A percentile compares a stretch with the other conserved stretches of the same genome.
Conservation (phyloP, 352 stramenopile species). For the Globisporangium spiculum region DNA sequence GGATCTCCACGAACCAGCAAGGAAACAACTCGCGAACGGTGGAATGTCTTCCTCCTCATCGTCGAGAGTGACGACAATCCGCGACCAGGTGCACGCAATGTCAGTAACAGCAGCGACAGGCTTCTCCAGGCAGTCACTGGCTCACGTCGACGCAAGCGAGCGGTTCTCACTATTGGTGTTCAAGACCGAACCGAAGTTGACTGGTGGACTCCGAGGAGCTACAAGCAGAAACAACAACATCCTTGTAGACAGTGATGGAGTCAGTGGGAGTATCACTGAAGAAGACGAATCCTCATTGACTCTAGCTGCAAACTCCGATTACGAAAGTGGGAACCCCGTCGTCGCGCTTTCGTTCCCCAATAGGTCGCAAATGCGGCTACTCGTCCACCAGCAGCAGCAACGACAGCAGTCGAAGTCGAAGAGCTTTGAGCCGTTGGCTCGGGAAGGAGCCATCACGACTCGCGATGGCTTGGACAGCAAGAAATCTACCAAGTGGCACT, state of each 20-base stretch:
- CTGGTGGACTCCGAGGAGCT: not conserved
- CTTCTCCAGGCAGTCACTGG: constrained; percentile 24
- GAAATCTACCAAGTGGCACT: constrained; percentile 31
- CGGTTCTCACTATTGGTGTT: constrained; percentile 51
- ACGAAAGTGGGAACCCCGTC: not conserved
- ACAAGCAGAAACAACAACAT: not conserved
- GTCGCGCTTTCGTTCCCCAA: not conserved
- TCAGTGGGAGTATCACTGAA: not conserved
- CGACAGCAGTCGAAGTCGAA: not conserved
- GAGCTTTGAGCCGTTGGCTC: not conserved
- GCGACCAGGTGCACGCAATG: constrained; percentile 27
- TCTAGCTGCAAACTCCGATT: not conserved
- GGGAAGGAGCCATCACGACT: not conserved
- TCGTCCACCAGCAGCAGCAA: constrained; percentile 3
- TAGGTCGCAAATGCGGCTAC: not conserved
- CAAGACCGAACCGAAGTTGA: constrained; percentile 28
- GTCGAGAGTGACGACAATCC: constrained; percentile 26
- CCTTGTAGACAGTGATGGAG: not conserved
- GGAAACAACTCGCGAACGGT: not conserved
- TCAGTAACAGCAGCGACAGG: not conserved
- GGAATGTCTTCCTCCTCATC: not conserved
- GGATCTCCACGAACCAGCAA: constrained; percentile 32
- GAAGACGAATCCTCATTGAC: not conserved
- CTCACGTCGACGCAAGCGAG: constrained; percentile 38
- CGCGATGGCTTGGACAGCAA: not conserved